Base-by-base conservation (phyloP, 306 rosid species). In the Lupinus albus region DNA sequence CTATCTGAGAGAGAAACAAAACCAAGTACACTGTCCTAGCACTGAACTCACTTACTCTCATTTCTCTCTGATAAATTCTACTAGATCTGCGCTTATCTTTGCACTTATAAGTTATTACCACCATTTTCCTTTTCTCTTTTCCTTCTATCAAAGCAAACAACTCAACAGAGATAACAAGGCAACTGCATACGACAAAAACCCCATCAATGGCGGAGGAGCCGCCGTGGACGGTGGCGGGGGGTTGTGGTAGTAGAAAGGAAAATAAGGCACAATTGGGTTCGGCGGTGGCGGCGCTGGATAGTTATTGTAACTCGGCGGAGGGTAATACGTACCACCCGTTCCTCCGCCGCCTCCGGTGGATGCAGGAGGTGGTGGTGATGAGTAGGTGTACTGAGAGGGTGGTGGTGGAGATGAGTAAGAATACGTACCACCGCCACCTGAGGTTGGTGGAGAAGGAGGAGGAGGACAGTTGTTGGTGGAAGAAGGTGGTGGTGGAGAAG, bases 201-300 rank as follows among this genome's bases (percentile, higher is more conserved):
- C 13, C 9, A 20, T 68, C 54, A 56, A 8, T 48, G 57, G 46
- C 15, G 76, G 49, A 11, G 81, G 76, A 64, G 70, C 64, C 62
- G 86, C 79, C 46, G 14, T 11, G 6, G 96, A 79, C 4, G 84
- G 80, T 0, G 87, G 88, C 4, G 99, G 97, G 3, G 95, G 97
- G 52, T 25, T 84, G 8, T 94, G 52, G 53, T 60, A 94, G 79
- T 86, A 94, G 51, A 83, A 94, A 0, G 99, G 99, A 20, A 90
- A 94, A 47, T 94, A 94, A 0, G 97, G 96, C 4, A 94, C 95
- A 67, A 94, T 90, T 18, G 99, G 99, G 72, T 94, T 94, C 11
- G 99, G 98, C 3, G 99, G 96, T 9, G 99, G 97, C 7, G 97
- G 96, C 1, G 79, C 49, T 0, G 85, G 92, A 52, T 88, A 79